Conservation (phyloP, 192 early-diverging fungal species). For the Cladochytrium replicatum region DNA sequence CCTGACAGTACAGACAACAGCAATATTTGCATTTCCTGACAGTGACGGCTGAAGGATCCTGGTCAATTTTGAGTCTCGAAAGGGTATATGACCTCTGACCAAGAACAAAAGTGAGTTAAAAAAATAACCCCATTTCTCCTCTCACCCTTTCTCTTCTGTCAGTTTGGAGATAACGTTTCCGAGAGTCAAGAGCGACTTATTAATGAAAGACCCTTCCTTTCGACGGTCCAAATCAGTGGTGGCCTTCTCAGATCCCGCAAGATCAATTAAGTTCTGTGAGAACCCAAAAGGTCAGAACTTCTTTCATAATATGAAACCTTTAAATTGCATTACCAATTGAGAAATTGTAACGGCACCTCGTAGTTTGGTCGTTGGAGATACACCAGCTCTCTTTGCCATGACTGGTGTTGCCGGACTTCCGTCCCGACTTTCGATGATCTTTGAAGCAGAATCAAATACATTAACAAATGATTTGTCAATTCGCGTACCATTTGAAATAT, state of each 20-base stretch:
- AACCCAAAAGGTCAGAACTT: neutral
- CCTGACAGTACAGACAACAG: conserved; percentile 83
- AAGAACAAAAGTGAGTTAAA: neutral
- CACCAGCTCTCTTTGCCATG: conserved; percentile 6
- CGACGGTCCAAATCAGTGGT: conserved; percentile 65
- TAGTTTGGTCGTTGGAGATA: conserved; percentile 13
- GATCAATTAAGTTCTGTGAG: conserved; percentile 70
- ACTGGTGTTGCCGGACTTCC: conserved; percentile 20
- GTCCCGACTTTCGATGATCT: conserved; percentile 40
- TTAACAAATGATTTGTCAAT: conserved; percentile 3
- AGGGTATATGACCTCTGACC: conserved; percentile 72
- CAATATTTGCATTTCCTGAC: conserved; percentile 77
- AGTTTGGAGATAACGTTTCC: conserved; percentile 89
- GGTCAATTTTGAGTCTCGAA: conserved; percentile 94
- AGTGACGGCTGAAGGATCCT: conserved; percentile 87
- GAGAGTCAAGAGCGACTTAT: conserved; percentile 79
- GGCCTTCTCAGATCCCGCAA: conserved; percentile 89
- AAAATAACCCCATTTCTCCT: neutral
- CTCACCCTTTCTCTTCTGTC: conserved; percentile 52
- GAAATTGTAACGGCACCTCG: conserved; percentile 22
- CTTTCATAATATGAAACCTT: neutral
- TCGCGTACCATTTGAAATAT: conserved; percentile 75
- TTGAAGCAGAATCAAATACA: neutral
- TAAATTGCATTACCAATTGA: conserved; percentile 14
- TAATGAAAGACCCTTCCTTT: conserved; percentile 94